Percentiles rank a stretch among this genome's conserved stretches.
Conservation (phyloP, 306 rosid genomes). For the Trifolium subterraneum region DNA sequence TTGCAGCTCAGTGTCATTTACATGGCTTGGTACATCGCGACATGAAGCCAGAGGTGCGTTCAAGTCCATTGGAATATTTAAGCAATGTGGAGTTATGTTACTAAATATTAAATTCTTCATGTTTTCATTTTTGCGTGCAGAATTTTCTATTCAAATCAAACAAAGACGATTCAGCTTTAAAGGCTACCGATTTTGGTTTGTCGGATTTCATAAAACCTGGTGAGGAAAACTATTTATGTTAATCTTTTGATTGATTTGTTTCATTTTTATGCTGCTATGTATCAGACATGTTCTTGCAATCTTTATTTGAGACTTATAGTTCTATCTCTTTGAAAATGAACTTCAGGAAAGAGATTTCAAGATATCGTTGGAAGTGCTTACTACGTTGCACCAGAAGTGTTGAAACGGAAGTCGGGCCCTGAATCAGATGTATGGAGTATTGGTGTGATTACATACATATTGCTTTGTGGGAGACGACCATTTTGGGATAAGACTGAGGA, state of each 20-base stretch:
- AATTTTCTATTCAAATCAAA: slow-evolving; percentile 93
- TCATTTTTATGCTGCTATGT: slow-evolving; percentile 33
- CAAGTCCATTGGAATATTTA: slow-evolving; percentile 34
- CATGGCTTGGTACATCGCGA: slow-evolving; percentile 99
- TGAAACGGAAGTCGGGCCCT: slow-evolving; percentile 96
- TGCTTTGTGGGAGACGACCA: slow-evolving; percentile 99
- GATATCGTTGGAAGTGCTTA: slow-evolving; percentile 99
- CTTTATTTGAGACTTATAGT: slow-evolving; percentile 36
- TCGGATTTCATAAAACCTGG: slow-evolving; percentile 99
- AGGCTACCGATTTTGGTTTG: slow-evolving; percentile 98
- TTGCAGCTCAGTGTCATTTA: slow-evolving; percentile 97
- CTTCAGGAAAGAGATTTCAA: slow-evolving; percentile 78
- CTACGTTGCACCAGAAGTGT: slow-evolving; percentile 98
- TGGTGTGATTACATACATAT: slow-evolving; percentile 96
- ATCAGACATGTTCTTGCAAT: slow-evolving; percentile 33
- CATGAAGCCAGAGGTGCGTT: slow-evolving; percentile 95
- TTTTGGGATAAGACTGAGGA: slow-evolving; percentile 99
- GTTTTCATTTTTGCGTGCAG: slow-evolving; percentile 51
- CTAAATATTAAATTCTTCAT: slow-evolving; percentile 39
- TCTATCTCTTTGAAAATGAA: slow-evolving; percentile 37
- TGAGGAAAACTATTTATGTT: slow-evolving; percentile 38
- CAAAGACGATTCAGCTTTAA: slow-evolving; percentile 71
- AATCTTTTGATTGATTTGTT: slow-evolving; percentile 14
- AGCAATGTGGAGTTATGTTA: slow-evolving; percentile 22
- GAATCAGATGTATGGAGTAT: slow-evolving; percentile 99